Percentiles rank a stretch among this genome's conserved stretches.
These are phyloP conservation scores for Carex myosuroides DNA, from an alignment of 176 grass and related monocot genomes.

Conservation along the genomic window DNA sequence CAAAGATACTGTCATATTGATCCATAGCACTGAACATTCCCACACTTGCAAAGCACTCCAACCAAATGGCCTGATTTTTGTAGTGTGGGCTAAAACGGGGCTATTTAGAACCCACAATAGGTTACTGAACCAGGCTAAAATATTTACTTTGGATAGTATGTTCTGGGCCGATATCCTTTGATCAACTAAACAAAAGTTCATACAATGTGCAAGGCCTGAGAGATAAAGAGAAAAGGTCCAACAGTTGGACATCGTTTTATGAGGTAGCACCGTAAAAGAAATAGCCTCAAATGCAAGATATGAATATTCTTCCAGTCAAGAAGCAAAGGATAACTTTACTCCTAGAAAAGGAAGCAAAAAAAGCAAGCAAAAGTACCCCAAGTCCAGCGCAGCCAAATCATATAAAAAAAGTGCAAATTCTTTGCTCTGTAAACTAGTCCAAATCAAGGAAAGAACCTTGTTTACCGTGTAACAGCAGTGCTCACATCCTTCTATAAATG, in stretches of 20 bases:
- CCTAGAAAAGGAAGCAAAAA: slow-evolving; percentile 1
- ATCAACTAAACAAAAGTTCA: not conserved
- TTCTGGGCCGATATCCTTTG: not conserved
- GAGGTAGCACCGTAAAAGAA: not conserved
- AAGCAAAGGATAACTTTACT: slow-evolving; percentile 69
- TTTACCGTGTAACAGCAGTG: not conserved
- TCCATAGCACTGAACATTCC: no score
- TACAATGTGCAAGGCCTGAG: not conserved
- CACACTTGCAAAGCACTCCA: no score
- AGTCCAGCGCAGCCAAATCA: not conserved
- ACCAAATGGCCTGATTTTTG: not conserved
- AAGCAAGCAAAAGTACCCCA: not conserved
- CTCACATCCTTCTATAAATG: slow-evolving; percentile 11
- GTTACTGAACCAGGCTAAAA: not conserved
- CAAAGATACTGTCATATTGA: no score
- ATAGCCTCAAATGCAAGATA: slow-evolving; percentile 28
- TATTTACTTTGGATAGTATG: not conserved
- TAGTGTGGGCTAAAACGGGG: not conserved
- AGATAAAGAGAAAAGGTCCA: not conserved
- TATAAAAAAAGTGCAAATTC: slow-evolving; percentile 25
- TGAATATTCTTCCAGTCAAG: slow-evolving; percentile 27
- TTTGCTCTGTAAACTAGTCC: slow-evolving; percentile 27
- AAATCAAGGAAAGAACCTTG: slow-evolving; percentile 49
- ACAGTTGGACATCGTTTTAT: not conserved
- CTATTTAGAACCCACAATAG: not conserved